A percentile compares a stretch with the other conserved stretches of the same genome.
These are phyloP conservation scores for Warburgia ugandensis DNA, from an alignment of 164 flowering plant species.

Conservation along the genomic window DNA sequence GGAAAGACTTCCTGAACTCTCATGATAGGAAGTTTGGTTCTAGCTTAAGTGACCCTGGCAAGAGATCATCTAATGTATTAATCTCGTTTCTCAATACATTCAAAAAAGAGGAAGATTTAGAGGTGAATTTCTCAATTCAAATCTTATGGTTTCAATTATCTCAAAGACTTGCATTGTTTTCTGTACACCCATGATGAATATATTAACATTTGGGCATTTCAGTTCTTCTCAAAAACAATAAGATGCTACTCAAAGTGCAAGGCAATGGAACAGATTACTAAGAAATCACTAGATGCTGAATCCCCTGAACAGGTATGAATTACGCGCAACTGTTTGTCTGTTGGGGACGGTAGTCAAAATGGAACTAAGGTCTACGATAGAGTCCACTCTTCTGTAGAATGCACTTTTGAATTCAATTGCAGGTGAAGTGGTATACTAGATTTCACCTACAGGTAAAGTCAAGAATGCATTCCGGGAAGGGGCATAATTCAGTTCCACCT, in stretches of 20 bases:
- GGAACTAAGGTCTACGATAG: neutral
- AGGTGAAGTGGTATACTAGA: too few species aligned
- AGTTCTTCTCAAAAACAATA: constrained; percentile 43
- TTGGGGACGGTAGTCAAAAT: neutral
- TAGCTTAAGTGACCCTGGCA: constrained; percentile 62
- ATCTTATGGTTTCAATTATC: neutral
- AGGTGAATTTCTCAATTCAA: constrained; percentile 25
- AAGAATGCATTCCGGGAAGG: too few species aligned
- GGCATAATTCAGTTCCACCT: too few species aligned
- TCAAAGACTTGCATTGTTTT: neutral
- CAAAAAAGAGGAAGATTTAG: constrained; percentile 39
- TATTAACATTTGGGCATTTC: constrained; percentile 8
- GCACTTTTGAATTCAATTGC: too few species aligned
- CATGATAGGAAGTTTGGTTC: constrained; percentile 56
- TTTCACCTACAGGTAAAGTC: too few species aligned
- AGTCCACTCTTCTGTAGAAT: neutral
- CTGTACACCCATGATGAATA: neutral
- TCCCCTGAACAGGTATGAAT: constrained; percentile 58
- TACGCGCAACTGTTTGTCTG: neutral
- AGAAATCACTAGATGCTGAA: constrained; percentile 31
- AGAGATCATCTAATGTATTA: constrained; percentile 46
- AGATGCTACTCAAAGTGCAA: constrained; percentile 32
- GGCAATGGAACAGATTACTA: constrained; percentile 20
- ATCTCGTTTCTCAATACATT: constrained; percentile 65
- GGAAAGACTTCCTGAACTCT: constrained; percentile 64